Evolutionary conservation across 495 filamentous ascomycete species (phyloP), one percentile per base, ranked within the genome.

Genomic region (Annulohypoxylon nitens): DNA sequence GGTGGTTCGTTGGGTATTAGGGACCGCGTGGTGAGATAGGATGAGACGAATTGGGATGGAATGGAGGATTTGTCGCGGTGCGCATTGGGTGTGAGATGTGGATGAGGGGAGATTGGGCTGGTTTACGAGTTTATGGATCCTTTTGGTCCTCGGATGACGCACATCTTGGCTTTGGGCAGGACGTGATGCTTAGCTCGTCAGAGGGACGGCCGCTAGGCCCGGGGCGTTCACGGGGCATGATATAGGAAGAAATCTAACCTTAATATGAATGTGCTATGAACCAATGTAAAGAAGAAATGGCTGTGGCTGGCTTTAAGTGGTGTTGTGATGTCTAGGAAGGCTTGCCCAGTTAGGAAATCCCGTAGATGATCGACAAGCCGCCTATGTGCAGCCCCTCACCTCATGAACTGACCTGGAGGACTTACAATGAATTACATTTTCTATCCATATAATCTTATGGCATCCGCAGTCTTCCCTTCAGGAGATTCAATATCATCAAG

Each of bases 1-100:
- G 67, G 30, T 78, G 74, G 70, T 71, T 63, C 37, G 71, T 78
- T 10, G 66, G 71, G 2, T 61, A 58, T 20, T 47, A 48, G 45
- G 37, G 25, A 4, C 14, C n/a, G 39, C 14, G 39, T 11, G 39
- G 39, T 43, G 39, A 43, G 36, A 39, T 12, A 39, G 39, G 39
- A 43, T 43, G 30, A 30, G 30, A 30, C 30, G 30, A 11, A 11
- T 4, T 12, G 23, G 5, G 30, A 30, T 6, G 30, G 39, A 11
- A n/a, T 12, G 23, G 5, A 8, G 51, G 51, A 33, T 33, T 54
- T 33, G 20, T 33, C 50, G 57, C 20, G 34, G 36, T 9, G 39
- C 26, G 10, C 30, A 12, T 18, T 43, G 57, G 57, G 34, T 18
- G 30, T 20, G 55, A 25, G 43, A 34, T 61, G 30, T 3, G 23